Percentiles rank a stretch among this genome's conserved stretches.
phyloP scores from a whole-genome alignment of 495 filamentous ascomycete species.

The Chaetomidium leptoderma region DNA sequence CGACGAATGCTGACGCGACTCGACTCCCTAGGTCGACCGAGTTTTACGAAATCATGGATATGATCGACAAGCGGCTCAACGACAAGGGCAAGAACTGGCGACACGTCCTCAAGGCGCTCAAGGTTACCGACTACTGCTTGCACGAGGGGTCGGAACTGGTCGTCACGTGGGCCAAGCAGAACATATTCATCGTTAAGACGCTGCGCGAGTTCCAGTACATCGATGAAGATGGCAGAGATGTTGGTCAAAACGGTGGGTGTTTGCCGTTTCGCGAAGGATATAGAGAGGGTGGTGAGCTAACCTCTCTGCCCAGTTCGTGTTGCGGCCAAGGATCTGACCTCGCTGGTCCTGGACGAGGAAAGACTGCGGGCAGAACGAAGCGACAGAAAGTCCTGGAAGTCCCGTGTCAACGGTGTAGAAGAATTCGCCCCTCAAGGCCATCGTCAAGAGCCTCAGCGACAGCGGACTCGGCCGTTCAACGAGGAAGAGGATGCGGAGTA shows the following conservation, averaged over 20 bases:
- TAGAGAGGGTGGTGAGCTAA: slow-evolving; percentile 10
- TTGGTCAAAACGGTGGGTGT: slow-evolving; percentile 82
- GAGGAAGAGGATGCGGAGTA: slow-evolving; percentile 95
- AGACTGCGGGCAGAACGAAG: slow-evolving; percentile 84
- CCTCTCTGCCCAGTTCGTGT: slow-evolving; percentile 64
- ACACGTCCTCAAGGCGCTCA: slow-evolving; percentile 95
- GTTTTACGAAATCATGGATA: slow-evolving; percentile 99
- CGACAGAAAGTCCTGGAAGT: slow-evolving; percentile 95
- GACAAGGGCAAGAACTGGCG: slow-evolving; percentile 99
- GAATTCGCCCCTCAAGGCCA: slow-evolving; percentile 58
- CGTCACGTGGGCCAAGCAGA: slow-evolving; percentile 96
- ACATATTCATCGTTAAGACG: slow-evolving; percentile 98
- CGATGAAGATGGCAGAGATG: slow-evolving; percentile 90
- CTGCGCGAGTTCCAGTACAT: slow-evolving; percentile 93
- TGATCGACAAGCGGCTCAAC: slow-evolving; percentile 98
- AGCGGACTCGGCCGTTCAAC: slow-evolving; percentile 42
- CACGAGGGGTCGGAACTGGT: slow-evolving; percentile 96
- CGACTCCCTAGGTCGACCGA: slow-evolving; percentile 52
- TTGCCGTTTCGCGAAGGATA: not conserved
- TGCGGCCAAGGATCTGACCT: slow-evolving; percentile 92
- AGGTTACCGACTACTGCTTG: slow-evolving; percentile 96
- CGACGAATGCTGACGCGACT: not conserved
- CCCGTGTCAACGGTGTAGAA: slow-evolving; percentile 86
- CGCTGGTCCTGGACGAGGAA: slow-evolving; percentile 93
- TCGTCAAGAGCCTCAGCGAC: slow-evolving; percentile 42